A percentile compares a stretch with the other conserved stretches of the same genome.
Conservation (phyloP, 1,139 yeast species). For the Lodderomyces margitis region DNA sequence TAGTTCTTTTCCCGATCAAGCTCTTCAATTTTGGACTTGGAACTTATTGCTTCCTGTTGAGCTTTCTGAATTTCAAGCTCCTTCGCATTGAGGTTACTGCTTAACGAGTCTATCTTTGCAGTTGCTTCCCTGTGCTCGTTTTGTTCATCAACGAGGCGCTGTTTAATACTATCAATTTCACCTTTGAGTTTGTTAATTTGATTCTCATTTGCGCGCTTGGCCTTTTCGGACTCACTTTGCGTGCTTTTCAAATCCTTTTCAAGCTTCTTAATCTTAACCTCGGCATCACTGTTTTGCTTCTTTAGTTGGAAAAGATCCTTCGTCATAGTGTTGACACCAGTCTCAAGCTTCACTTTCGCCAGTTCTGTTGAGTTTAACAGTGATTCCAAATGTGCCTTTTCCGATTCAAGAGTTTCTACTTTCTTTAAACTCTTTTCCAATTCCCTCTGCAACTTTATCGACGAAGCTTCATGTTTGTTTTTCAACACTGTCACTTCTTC, state of each 20-base stretch:
- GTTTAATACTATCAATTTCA: not conserved
- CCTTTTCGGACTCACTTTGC: constrained; percentile 21
- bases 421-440: constrained; percentile 30
- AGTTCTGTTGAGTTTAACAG: constrained; percentile 30
- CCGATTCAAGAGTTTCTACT: constrained; percentile 22
- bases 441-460: constrained; percentile 28
- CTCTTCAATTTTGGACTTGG: not conserved
- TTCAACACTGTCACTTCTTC: constrained; percentile 31
- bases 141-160: not conserved
- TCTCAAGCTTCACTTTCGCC: constrained; percentile 71
- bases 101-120: not conserved
- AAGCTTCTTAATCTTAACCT: constrained; percentile 37
- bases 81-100: not conserved
- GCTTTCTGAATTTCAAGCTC: not conserved
- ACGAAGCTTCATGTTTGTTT: constrained; percentile 29
- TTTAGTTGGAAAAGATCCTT: constrained; percentile 71
- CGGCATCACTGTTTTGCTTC: constrained; percentile 56
- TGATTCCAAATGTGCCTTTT: constrained; percentile 24
- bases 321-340: constrained; percentile 88
- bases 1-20: not conserved
- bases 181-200: constrained; percentile 21
- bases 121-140: not conserved
- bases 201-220: constrained; percentile 22
- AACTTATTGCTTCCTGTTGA: not conserved
- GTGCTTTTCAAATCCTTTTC: constrained; percentile 39